Base-by-base conservation (phyloP, 805 yeast species). In the Starmerella asiatica region DNA sequence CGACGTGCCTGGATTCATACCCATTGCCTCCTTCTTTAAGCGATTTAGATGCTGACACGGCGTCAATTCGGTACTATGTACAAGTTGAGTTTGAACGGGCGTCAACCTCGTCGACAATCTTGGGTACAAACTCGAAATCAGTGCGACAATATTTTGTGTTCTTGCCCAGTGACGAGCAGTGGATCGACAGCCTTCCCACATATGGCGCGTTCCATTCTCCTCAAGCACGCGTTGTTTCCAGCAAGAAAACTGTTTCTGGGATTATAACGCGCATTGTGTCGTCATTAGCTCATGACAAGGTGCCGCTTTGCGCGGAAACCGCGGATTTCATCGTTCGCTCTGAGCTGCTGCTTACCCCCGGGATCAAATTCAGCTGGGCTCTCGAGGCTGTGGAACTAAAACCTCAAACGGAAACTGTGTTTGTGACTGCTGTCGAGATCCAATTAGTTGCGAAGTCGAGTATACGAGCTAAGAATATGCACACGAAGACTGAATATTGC, bases 111-210 rank as follows among this genome's bases (percentile, higher is more conserved):
- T 30, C 32, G 8, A 5, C 32, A 5, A 30, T 30, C 14, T 27
- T 37, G 12, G 40, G 36, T 20, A 17, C 15, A 5, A 24, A 20
- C 14, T n/a, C 23, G n/a, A 32, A 28, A n/a, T 21, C 29, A 8
- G 14, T 33, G 14, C 53, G 52, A 35, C 65, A 65, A 34, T 77
- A 76, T 4, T 71, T 78, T 46, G 57, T 61, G 3, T 72, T 76
- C 45, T 54, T 71, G 23, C 81, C 82, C 0, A 44, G 45, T 27
- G 56, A 51, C 28, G 46, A 40, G 4, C 29, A 19, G 12, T 3
- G 17, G 28, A 16, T 42, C 9, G 52, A 49, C 17, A 19, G 12
- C 21, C 20, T 48, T 5, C 46, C 48, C 11, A 48, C 51, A 4
- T 48, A 43, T 30, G 51, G 50, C 15, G 48, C 43, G 11, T n/a